Percentiles rank a stretch among this genome's conserved stretches.
These are phyloP conservation scores for Chlamydomonas schloesseri DNA, from an alignment of 139 green algal species.

Conservation along the genomic window DNA sequence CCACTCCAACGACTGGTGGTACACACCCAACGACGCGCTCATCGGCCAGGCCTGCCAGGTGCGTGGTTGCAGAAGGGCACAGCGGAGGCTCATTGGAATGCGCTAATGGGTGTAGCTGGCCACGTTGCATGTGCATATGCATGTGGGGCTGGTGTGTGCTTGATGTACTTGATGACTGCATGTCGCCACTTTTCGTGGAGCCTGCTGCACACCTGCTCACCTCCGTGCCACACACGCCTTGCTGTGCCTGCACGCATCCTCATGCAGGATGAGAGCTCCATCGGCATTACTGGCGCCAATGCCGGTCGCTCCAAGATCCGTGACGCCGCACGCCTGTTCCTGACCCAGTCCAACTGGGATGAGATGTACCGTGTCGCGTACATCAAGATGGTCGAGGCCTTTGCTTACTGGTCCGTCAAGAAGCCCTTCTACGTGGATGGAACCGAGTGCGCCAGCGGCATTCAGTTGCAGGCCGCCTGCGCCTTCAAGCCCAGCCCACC, in stretches of 20 bases:
- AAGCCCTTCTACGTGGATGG: neutral
- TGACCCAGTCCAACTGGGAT: neutral
- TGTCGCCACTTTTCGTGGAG: no score
- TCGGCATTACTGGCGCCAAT: neutral
- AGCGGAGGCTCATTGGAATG: no score
- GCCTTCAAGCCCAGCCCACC: neutral
- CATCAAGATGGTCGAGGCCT: constrained; percentile 10
- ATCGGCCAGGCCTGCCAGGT: neutral
- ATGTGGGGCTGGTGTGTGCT: no score
- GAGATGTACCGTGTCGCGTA: neutral
- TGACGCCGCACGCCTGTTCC: neutral
- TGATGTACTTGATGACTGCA: no score
- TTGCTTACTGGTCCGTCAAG: neutral
- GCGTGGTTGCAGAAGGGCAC: no score
- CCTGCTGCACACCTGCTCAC: no score
- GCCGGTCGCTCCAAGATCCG: neutral
- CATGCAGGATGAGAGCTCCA: neutral
- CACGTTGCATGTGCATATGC: no score
- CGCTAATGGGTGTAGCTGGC: no score
- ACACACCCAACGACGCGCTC: neutral
- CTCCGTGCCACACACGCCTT: no score
- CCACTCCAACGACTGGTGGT: neutral
- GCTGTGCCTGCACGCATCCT: no score
- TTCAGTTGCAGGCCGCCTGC: neutral
- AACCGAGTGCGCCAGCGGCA: neutral